phyloP scores from a whole-genome alignment of 306 rosid species.

The Castanea sativa region DNA sequence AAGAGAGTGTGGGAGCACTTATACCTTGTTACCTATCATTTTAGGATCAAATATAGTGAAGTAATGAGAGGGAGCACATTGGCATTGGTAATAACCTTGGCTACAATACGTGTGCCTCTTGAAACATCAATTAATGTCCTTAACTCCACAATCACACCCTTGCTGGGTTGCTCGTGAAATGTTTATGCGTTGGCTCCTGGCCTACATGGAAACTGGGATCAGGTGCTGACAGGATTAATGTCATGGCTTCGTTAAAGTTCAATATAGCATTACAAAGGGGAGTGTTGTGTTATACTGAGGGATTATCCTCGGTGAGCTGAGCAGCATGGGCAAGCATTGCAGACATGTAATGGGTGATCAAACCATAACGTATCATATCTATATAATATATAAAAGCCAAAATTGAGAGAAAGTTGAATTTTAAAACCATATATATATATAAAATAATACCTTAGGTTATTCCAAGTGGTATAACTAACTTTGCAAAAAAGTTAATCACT shows the following conservation, averaged over 20 bases:
- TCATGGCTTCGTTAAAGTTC: not conserved
- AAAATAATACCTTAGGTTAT: too few relatives aligned
- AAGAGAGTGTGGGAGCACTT: not conserved
- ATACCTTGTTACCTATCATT: not conserved
- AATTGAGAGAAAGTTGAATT: too few relatives aligned
- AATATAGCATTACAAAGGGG: not conserved
- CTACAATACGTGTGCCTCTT: constrained; percentile 29
- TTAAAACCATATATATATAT: too few relatives aligned
- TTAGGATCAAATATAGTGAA: constrained; percentile 18
- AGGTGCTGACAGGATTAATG: not conserved
- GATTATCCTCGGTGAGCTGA: constrained; percentile 14
- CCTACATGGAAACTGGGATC: not conserved
- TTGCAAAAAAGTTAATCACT: too few relatives aligned
- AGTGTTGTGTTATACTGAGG: constrained; percentile 16
- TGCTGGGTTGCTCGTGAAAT: not conserved
- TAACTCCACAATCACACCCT: constrained; percentile 12
- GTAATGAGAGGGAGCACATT: not conserved
- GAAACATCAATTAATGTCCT: constrained; percentile 19
- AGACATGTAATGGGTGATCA: too few relatives aligned
- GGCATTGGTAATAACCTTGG: constrained; percentile 3
- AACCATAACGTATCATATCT: too few relatives aligned
- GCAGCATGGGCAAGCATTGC: constrained; percentile 4
- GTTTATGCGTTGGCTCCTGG: not conserved
- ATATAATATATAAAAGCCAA: too few relatives aligned
- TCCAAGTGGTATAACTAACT: too few relatives aligned